Evolutionary conservation across 139 green algal species (phyloP), one percentile per base, ranked within the genome.

Genomic region (Haematococcus lacustris): DNA sequence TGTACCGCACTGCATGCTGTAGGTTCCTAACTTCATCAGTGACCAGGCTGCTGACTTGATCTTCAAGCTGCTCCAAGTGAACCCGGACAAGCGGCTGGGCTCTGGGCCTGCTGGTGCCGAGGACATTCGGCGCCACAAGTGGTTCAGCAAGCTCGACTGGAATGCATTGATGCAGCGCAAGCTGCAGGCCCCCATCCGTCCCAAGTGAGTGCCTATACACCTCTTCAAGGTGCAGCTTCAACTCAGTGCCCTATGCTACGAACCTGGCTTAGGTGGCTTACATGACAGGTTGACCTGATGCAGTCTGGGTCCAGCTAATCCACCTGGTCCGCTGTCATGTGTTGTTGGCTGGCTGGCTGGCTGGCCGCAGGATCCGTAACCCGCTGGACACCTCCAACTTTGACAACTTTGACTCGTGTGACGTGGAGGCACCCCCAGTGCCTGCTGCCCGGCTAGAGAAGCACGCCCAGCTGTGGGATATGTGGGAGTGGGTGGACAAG

Each of bases 41-140:
- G 78, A 89, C 50, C 53, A 69, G 5, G 89, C 87, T 17, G 82
- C 87, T 30, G 84, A 91, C 76, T 80, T 94, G 51, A 94, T 94
- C 78, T 91, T 83, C 80, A 86, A 87, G 70, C 82, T 94, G 35
- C 80, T 94, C 32, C 83, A 91, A n/a, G 85, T 91, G 0, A 87
- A 88, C 73, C 88, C 88, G 5, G 83, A 91, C 43, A 80, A 83
- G 74, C 83, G 88, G 23, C 78, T 93, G 25, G 88, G 88, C 33
- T 84, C 70, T 17, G 82, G 83, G 37, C 71, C 74, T 1, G 39
- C 65, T 1, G 85, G 86, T 32, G 83, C 79, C 0, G 79, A 82
- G 1, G 86, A 91, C 43, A 90, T 93, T 73, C 90, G 88, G 71
- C 68, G 59, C 23, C 88, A 93, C 76, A 78, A 74, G 38, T 93